Evolutionary conservation across 495 filamentous ascomycete species (phyloP), one percentile per base, ranked within the genome.

Genomic region (Penicillium silybi): DNA sequence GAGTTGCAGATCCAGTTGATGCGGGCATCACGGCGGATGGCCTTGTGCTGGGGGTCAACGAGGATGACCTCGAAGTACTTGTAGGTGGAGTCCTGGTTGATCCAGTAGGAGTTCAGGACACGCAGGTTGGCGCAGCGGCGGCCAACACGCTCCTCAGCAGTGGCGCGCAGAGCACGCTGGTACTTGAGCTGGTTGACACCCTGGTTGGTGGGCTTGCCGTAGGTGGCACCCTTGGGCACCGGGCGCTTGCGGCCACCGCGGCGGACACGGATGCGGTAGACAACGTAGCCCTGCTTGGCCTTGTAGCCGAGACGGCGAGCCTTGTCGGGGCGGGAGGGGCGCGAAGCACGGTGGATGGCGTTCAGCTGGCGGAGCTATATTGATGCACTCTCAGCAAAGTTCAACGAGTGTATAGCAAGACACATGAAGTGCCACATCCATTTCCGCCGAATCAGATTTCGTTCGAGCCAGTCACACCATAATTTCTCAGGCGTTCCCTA

Each of bases 31-130:
- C 88, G 90, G 75, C 93, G 92, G 81, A 97, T 99, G 72, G 95
- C 93, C 85, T 97, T 97, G 88, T 99, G 93, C 80, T 95, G 85
- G 69, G 93, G 95, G 81, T 99, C 93, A 71, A 99, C 95, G 63
- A 97, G 88, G 81, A 99, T 97, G 75, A 99, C 85, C 80, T 99
- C 93, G 80, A 83, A 99, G 85, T 97, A 99, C 84, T 99, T 99
- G 89, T 97, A 99, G 78, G 93, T 97, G 48, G 92, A 96, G 82
- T 99, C 93, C 83, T 99, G 93, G 85, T 99, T 99, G 85, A 97
- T 90, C 93, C 93, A 99, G 90, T 99, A 99, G 62, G 91, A 96
- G 84, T 97, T 99, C 71, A 99, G 85, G 62, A 99, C 95, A 63
- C 93, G 88, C 75, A 98, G 78, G 80, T 98, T 98, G 79, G 91